Evolutionary conservation across 1,284 basidiomycete species (phyloP).

Genomic region (Takashimella tepidaria): DNA sequence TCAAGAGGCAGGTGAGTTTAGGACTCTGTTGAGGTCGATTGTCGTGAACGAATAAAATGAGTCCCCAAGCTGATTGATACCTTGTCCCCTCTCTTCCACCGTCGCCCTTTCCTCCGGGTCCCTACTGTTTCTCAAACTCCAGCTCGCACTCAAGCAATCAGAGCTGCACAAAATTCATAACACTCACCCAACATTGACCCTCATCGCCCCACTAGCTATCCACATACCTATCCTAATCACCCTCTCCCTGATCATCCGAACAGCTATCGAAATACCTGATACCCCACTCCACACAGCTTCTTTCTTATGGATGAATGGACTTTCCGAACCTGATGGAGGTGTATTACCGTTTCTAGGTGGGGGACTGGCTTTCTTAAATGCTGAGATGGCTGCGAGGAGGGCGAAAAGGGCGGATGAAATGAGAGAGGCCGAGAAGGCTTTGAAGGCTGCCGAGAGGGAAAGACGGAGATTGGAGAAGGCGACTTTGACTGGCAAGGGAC

Average conservation of each 20-base stretch:
- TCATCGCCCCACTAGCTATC: conserved; percentile 40
- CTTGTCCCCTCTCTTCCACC: no score
- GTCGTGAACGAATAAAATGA: no score
- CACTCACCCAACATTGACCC: conserved; percentile 42
- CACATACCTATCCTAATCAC: conserved; percentile 49
- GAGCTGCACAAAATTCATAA: conserved; percentile 36
- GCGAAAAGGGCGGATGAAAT: neutral
- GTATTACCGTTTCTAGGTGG: conserved; percentile 44
- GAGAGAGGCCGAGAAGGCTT: neutral
- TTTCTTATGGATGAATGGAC: conserved; percentile 41
- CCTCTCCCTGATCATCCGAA: conserved; percentile 43
- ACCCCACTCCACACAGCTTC: conserved; percentile 32
- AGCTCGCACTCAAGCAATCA: conserved; percentile 40
- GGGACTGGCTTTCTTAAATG: conserved; percentile 41
- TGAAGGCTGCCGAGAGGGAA: neutral
- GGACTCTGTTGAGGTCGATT: neutral
- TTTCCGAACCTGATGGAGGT: conserved; percentile 42
- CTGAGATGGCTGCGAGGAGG: conserved; percentile 29
- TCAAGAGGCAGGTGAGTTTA: conserved; percentile 41
- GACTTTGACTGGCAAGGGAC: no score
- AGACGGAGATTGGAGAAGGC: neutral
- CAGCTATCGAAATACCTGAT: conserved; percentile 25
- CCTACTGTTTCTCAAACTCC: no score
- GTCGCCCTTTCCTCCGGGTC: no score
- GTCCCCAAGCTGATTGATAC: no score